A percentile compares a stretch with the other conserved stretches of the same genome.
These are phyloP conservation scores for Nannochloris sp. DNA, from an alignment of 139 green algal genomes.

Conservation along the genomic window DNA sequence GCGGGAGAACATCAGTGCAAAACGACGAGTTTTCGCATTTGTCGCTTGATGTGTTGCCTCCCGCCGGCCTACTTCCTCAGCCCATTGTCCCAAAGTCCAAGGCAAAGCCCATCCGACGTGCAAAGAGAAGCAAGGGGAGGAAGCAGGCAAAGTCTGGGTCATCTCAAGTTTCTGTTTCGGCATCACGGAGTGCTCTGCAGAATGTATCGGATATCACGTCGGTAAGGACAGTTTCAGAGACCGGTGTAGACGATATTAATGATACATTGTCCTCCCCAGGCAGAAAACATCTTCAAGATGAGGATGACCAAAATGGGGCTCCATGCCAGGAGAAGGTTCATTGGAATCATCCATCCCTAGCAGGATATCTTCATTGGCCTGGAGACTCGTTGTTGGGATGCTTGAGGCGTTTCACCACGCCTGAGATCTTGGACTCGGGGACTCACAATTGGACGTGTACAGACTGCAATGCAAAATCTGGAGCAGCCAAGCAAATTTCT, in stretches of 20 bases:
- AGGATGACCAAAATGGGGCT: background rate
- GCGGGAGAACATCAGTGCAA: slow-evolving; percentile 62
- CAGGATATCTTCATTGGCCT: slow-evolving; percentile 21
- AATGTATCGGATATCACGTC: too few relatives aligned
- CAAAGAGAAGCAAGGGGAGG: background rate
- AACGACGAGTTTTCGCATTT: slow-evolving; percentile 78
- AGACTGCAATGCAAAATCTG: slow-evolving; percentile 25
- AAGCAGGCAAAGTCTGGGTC: background rate
- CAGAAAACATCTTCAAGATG: background rate
- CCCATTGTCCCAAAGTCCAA: slow-evolving; percentile 10
- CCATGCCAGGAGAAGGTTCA: background rate
- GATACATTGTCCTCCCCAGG: background rate
- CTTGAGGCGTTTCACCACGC: slow-evolving; percentile 59
- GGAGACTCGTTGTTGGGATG: slow-evolving; percentile 50
- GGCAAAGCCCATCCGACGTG: background rate
- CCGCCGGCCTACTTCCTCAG: slow-evolving; percentile 1
- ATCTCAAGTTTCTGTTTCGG: background rate
- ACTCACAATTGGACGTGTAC: slow-evolving; percentile 41
- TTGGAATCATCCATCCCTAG: slow-evolving; percentile 13
- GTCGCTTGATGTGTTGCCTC: slow-evolving; percentile 58
- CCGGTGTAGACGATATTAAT: background rate
- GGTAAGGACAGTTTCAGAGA: background rate
- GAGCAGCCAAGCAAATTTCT: slow-evolving; percentile 78
- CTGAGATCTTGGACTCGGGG: slow-evolving; percentile 44
- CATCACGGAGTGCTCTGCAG: background rate